Conservation (phyloP, 2,329 filamentous ascomycete genomes). For the Hirsutella minnesotensis region DNA sequence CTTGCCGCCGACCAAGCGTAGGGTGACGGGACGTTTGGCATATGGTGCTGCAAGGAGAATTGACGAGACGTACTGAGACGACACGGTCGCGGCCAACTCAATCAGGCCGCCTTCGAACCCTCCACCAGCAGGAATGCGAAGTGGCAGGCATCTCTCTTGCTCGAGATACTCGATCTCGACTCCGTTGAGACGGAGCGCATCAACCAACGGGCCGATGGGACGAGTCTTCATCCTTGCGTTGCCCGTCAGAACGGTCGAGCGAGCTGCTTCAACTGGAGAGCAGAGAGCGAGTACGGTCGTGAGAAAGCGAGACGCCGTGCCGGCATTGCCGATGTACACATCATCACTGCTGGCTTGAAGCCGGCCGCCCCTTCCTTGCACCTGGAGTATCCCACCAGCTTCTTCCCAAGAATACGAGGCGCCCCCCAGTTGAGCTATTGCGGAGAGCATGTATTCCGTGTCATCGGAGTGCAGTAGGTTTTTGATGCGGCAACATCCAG, state of each 20-base stretch:
- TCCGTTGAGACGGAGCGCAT: constrained; percentile 78
- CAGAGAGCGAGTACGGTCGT: constrained; percentile 86
- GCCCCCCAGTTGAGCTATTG: constrained; percentile 73
- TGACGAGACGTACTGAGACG: constrained; percentile 97
- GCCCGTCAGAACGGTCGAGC: constrained; percentile 72
- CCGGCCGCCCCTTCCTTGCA: constrained; percentile 81
- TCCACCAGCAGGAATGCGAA: constrained; percentile 69
- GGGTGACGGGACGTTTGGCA: constrained; percentile 82
- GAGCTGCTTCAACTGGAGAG: constrained; percentile 45
- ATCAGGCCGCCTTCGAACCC: constrained; percentile 82
- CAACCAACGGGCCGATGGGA: constrained; percentile 85
- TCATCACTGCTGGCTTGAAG: constrained; percentile 64
- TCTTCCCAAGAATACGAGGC: constrained; percentile 91
- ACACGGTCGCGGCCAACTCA: constrained; percentile 86
- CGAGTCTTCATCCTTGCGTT: constrained; percentile 94
- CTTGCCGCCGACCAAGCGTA: constrained; percentile 88
- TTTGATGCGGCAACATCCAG: constrained; percentile 74
- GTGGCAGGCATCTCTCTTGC: constrained; percentile 69
- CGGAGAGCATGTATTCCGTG: constrained; percentile 92
- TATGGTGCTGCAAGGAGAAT: constrained; percentile 95
- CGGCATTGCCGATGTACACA: constrained; percentile 91
- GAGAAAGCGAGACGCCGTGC: constrained; percentile 88
- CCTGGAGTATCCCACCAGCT: constrained; percentile 78
- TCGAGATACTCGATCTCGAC: constrained; percentile 81
- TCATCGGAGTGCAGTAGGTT: constrained; percentile 95